Evolutionary conservation across 2,329 filamentous ascomycete species (phyloP), one percentile per base, ranked within the genome.

Genomic region (Didymellaceae sp.): DNA sequence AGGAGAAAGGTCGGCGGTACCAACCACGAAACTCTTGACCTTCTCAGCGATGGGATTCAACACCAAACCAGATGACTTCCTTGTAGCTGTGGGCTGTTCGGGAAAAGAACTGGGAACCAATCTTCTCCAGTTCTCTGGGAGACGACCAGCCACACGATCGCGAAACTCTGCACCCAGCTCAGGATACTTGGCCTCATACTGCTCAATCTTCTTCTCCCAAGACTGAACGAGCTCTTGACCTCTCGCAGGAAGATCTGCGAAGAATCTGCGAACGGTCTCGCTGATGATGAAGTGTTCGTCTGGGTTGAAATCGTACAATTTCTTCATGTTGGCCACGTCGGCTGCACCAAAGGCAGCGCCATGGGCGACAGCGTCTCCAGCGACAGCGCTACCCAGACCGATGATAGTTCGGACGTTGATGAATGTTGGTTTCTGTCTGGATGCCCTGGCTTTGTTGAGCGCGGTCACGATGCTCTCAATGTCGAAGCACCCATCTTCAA

Each of bases 11-110:
- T 85, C 87, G 31, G 53, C 42, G 6, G 52, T 61, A 80, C 89
- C 77, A 82, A 96, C 91, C 77, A 94, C 87, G 88, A 97, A 97
- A 67, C 81, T 80, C 83, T 97, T 97, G 65, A 97, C 77, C 77
- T 96, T 91, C 70, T 97, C 88, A 50, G 81, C 80, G 4, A 84
- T 66, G 0, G 81, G 80, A 54, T 84, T 84, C 57, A 76, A 78
- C 1, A 80, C 75, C 4, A 81, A 59, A 0, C 80, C 80, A 5
- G 78, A 75, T 0, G 79, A 80, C 55, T 80, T 80, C 41, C 81
- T 72, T 2, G 80, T 79, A 0, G 81, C 70, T 0, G 80, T 83
- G 0, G 76, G 74, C 7, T 71, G 67, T 2, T 73, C 76, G 0
- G 81, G 77, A 54, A 83, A 77, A 37, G 74, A 71, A 44, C 73